These are phyloP conservation scores for Sorghum bicolor DNA, from an alignment of 176 grass and related monocot genomes.

Conservation along the genomic window Sorghum_bicolor_NCBIv3 NC_012879.2:59696501-59697000, in stretches of 20 bases:
- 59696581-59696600: slow-evolving; percentile 17
- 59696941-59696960: neutral
- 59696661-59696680: slow-evolving; percentile 16
- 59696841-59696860: neutral
- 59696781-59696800: slow-evolving; percentile 39
- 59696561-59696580: slow-evolving; percentile 51
- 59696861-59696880: slow-evolving; percentile 49
- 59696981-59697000: neutral
- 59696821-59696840: neutral
- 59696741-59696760: neutral
- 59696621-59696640: neutral
- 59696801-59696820: slow-evolving; percentile 28
- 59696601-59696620: slow-evolving; percentile 10
- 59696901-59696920: neutral
- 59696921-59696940: neutral
- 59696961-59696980: neutral
- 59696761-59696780: neutral
- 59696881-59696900: neutral
- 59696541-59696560: slow-evolving; percentile 60
- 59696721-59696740: neutral
- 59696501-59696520: slow-evolving; percentile 11
- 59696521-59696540: slow-evolving; percentile 54
- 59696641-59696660: neutral
- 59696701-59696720: neutral
- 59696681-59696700: slow-evolving; percentile 47